These are phyloP conservation scores for Exophiala xenobiotica DNA, from an alignment of 2,329 filamentous ascomycete genomes.

Conservation along the genomic window DNA sequence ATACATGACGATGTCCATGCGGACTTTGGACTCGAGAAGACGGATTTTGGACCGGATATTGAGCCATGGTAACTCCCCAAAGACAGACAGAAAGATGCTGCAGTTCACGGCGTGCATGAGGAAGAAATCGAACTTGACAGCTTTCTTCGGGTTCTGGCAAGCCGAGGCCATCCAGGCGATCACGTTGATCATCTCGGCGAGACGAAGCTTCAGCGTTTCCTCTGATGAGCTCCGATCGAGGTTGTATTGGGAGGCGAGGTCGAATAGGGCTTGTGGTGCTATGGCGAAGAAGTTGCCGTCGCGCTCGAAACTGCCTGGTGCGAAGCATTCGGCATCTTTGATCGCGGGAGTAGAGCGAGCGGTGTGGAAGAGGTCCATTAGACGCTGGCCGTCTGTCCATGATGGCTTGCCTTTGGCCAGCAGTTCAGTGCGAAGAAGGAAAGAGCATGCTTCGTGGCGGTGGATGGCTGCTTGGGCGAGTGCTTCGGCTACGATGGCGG, in stretches of 20 bases:
- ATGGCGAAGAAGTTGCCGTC: slow-evolving; percentile 33
- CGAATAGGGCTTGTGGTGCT: slow-evolving; percentile 33
- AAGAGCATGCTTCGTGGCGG: slow-evolving; percentile 29
- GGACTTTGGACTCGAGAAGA: slow-evolving; percentile 77
- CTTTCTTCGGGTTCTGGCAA: slow-evolving; percentile 62
- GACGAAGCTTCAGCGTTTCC: background rate
- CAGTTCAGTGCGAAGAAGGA: slow-evolving; percentile 48
- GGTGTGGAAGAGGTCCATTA: background rate
- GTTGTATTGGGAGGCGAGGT: background rate
- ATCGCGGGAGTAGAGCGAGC: background rate
- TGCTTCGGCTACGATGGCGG: slow-evolving; percentile 71
- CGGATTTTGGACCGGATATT: slow-evolving; percentile 60
- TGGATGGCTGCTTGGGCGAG: slow-evolving; percentile 73
- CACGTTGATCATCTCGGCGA: slow-evolving; percentile 32
- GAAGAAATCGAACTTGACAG: slow-evolving; percentile 78
- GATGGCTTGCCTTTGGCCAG: slow-evolving; percentile 37
- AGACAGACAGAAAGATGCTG: slow-evolving; percentile 68
- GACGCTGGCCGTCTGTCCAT: slow-evolving; percentile 47
- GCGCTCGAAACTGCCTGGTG: background rate
- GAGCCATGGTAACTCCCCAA: slow-evolving; percentile 59
- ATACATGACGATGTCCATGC: slow-evolving; percentile 72
- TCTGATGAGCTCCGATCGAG: background rate
- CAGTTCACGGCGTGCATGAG: slow-evolving; percentile 73
- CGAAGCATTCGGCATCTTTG: background rate
- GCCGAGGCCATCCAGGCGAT: slow-evolving; percentile 57